phyloP scores from a whole-genome alignment of 139 green algal species.

The Marvania coccoides region DNA sequence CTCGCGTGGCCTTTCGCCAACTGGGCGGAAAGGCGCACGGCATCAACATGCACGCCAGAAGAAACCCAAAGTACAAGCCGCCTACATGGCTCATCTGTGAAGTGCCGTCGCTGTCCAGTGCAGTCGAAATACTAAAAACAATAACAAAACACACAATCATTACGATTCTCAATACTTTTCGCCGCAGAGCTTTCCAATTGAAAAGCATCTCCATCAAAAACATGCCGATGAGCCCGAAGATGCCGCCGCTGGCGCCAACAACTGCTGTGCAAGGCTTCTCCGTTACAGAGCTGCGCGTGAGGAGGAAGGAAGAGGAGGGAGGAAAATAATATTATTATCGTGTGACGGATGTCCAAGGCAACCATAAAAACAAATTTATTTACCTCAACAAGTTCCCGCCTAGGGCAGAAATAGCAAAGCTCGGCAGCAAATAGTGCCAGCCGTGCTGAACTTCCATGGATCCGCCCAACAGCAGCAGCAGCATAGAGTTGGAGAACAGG shows the following conservation, averaged over 20 bases:
- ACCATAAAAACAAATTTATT: not conserved
- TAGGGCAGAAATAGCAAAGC: slow-evolving; percentile 20
- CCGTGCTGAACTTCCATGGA: slow-evolving; percentile 60
- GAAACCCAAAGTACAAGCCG: not conserved
- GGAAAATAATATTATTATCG: not conserved
- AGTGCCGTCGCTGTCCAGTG: not conserved
- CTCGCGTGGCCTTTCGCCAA: too few relatives aligned
- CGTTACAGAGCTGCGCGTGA: slow-evolving; percentile 37
- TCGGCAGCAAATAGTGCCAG: slow-evolving; percentile 26
- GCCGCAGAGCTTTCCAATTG: not conserved
- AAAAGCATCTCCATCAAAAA: slow-evolving; percentile 38
- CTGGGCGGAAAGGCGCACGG: too few relatives aligned
- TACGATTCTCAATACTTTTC: not conserved
- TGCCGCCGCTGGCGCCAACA: slow-evolving; percentile 52
- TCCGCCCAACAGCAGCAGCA: slow-evolving; percentile 41
- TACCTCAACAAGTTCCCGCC: slow-evolving; percentile 26
- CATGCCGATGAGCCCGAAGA: slow-evolving; percentile 68
- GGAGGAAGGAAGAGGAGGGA: not conserved
- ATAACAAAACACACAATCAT: not conserved
- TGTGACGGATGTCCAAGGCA: not conserved
- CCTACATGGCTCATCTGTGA: not conserved
- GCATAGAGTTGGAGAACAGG: slow-evolving; percentile 52
- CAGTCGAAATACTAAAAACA: not conserved
- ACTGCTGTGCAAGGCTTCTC: slow-evolving; percentile 54
- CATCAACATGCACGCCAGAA: not conserved